These are phyloP conservation scores for Limnanthes douglasii DNA, from an alignment of 345 rosid species.

Conservation along the genomic window DNA sequence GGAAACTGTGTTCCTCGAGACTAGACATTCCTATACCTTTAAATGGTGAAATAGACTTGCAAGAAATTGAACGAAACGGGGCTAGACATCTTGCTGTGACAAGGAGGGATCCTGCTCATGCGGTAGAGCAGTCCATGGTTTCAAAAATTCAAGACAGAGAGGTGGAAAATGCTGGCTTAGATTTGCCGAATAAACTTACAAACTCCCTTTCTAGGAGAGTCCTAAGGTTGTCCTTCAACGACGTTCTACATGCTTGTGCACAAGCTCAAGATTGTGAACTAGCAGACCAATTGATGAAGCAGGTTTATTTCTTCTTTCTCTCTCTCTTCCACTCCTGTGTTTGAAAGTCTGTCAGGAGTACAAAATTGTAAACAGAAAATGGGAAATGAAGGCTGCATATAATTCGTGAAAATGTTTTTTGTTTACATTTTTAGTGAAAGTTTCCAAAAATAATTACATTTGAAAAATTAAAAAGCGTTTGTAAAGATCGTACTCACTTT, in stretches of 20 bases:
- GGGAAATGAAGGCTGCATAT: too few relatives aligned
- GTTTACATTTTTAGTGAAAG: too few relatives aligned
- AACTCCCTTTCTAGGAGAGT: conserved; percentile 13
- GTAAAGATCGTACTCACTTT: too few relatives aligned
- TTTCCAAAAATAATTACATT: too few relatives aligned
- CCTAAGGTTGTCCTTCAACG: conserved; percentile 41
- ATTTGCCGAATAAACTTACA: conserved; percentile 9
- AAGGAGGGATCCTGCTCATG: conserved; percentile 9
- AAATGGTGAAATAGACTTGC: conserved; percentile 20
- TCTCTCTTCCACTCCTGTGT: conserved; percentile 1
- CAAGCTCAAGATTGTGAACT: conserved; percentile 30
- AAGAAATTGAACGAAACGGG: conserved; percentile 15
- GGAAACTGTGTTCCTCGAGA: conserved; percentile 24
- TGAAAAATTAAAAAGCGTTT: too few relatives aligned
- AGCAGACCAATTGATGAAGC: conserved; percentile 59
- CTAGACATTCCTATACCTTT: conserved; percentile 61
- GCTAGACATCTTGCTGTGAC: conserved; percentile 11
- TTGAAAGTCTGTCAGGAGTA: too few relatives aligned
- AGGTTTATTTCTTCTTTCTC: conserved; percentile 24
- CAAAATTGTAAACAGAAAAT: too few relatives aligned
- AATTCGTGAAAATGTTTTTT: too few relatives aligned
- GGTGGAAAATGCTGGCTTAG: conserved; percentile 8
- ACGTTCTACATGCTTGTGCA: conserved; percentile 55
- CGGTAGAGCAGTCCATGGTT: conserved; percentile 7
- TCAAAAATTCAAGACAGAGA: conserved; percentile 11